Base-by-base conservation (phyloP, 2,329 filamentous ascomycete genomes). In the Clonostachys solani region DNA sequence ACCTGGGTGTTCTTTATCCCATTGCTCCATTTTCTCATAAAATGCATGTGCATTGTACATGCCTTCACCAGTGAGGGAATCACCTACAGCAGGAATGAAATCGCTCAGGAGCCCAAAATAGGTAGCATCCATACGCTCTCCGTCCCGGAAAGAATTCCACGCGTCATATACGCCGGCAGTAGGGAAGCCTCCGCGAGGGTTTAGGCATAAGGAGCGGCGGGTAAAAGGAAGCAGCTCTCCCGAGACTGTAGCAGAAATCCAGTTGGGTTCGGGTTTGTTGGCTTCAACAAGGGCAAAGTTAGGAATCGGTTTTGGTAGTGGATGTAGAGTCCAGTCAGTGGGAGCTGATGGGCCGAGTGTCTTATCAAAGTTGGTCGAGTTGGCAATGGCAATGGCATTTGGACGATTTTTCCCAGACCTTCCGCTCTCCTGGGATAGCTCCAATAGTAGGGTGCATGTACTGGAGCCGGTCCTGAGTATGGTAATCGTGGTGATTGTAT, bases 61-160 rank as follows among this genome's bases (percentile, higher is more conserved):
- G 2, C 51, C 50, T 29, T 59, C 60, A 6, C 46, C 53, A 13
- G 57, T 33, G 1, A 63, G 52, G 5, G 57, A 60, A 18, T 62
- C 60, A 2, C 56, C 56, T 58, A 61, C 58, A 18, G 55, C 59
- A 5, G 56, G 59, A 13, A 58, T 47, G 3, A 53, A 37, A 33
- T 62, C 61, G 3, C 54, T 54, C 58, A 63, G 56, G 29, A 58
- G n/a, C 2, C 56, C 45, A 3, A 63, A 16, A 35, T 55, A 60
- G 1, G 55, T 55, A 3, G 48, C 52, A 38, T 60, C 52, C 18
- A 61, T 59, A 38, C 12, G 36, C 37, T 60, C 51, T 8, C 45
- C 50, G 3, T 35, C 49, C 7, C 43, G 9, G 46, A 52, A 57
- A 7, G 49, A 45, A n/a, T 57, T 49, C 60, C 59, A 63, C 2